Evolutionary conservation across 1,139 yeast genomes (phyloP).

Genomic region (Pneumocystis oryctolagi): DNA sequence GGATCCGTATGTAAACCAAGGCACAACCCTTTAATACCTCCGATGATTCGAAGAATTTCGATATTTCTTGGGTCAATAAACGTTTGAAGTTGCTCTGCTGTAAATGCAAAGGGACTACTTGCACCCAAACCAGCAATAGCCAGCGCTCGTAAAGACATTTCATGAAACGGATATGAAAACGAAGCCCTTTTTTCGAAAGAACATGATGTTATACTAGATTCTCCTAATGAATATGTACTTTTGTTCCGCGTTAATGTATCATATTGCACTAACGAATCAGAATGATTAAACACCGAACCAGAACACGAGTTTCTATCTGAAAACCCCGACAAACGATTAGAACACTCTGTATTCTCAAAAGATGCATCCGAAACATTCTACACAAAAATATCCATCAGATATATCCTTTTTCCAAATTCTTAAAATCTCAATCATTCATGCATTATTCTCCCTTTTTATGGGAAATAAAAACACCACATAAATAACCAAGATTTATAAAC

Average conservation of each 20-base stretch:
- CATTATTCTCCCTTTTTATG: too few relatives aligned
- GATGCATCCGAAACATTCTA: background rate
- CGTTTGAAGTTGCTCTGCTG: constrained; percentile 24
- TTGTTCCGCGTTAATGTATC: background rate
- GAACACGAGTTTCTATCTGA: background rate
- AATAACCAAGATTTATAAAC: too few relatives aligned
- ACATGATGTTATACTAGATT: background rate
- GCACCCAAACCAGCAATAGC: constrained; percentile 5
- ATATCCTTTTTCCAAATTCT: too few relatives aligned
- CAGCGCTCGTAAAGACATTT: background rate
- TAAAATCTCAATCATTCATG: too few relatives aligned
- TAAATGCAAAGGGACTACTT: constrained; percentile 17
- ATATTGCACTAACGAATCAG: background rate
- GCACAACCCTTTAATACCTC: constrained; percentile 24
- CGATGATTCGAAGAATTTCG: constrained; percentile 23
- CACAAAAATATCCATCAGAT: background rate
- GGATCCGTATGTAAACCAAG: constrained; percentile 22
- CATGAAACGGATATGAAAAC: background rate
- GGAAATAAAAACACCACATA: too few relatives aligned
- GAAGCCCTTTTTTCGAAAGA: background rate
- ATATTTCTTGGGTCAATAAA: constrained; percentile 31
- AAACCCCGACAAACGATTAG: background rate
- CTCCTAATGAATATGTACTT: background rate
- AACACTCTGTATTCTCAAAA: background rate
- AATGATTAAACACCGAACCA: background rate